Evolutionary conservation across 495 filamentous ascomycete genomes (phyloP), one percentile per base, ranked within the genome.

Genomic region (Tetracladium marchalianum): DNA sequence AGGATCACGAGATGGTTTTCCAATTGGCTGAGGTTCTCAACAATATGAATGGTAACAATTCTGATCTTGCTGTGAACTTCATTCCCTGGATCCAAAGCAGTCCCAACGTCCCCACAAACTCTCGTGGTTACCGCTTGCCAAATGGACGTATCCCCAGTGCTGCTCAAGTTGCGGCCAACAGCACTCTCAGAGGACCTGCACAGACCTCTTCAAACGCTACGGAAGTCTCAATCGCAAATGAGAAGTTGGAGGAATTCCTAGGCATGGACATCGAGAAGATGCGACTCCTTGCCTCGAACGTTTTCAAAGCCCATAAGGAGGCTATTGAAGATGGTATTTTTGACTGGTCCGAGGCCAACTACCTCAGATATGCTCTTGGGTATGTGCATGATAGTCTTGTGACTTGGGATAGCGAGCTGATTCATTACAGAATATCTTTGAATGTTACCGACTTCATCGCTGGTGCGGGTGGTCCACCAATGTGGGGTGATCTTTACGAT

Each of bases 221-320:
- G 1, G 45, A 18, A 7, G 45, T 41, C 2, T 11, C 36, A 9
- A 31, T 11, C 1, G 38, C 34, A 19, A 8, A 16, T 2, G 45
- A 47, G 33, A 19, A 36, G 13, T 5, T 24, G n/a, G 38, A 17
- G 9, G 12, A 47, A 13, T 47, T 18, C 18, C 19, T 33, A 15
- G 19, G 11, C 9, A 5, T 41, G 2, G 22, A 40, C 18, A 11
- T 11, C 5, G 24, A 18, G 10, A 40, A 40, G 9, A 41, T 47
- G 7, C 32, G 11, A 22, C 36, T 16, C 24, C 12, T 77, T 27
- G 75, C 75, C 0, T 61, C 60, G 4, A 85, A 85, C 59, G 70
- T 81, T 62, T 84, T 74, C 60, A 66, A 70, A 22, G 80, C 79
- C 0, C 80, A 86, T 58, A 80, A 77, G 44, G 59, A 75, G 18